These are phyloP conservation scores for Sporisorium graminicola DNA, from an alignment of 1,284 basidiomycete species.

Conservation along the genomic window DNA sequence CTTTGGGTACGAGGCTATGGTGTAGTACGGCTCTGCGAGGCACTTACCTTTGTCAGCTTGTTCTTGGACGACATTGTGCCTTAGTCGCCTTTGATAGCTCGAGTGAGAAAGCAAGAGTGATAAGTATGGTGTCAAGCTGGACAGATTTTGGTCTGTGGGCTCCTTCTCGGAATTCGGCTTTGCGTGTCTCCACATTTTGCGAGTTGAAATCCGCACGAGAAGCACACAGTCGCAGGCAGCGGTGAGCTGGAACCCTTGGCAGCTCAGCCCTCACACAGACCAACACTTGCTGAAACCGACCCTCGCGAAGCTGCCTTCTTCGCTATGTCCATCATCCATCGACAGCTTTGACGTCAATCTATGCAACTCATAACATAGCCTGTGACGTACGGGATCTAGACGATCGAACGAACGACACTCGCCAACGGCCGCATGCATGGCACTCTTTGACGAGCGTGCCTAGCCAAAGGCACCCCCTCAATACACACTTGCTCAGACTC, in stretches of 20 bases:
- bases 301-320: neutral
- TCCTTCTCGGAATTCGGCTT: slow-evolving; percentile 27
- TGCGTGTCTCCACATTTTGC: slow-evolving; percentile 22
- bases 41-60: slow-evolving; percentile 26
- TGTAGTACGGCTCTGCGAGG: neutral
- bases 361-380: neutral
- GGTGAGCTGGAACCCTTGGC: slow-evolving; percentile 32
- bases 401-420: neutral
- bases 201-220: slow-evolving; percentile 33
- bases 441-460: slow-evolving; percentile 6
- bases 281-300: slow-evolving; percentile 18
- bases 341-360: neutral
- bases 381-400: neutral
- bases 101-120: neutral
- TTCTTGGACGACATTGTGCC: slow-evolving; percentile 23
- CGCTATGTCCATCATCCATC: neutral
- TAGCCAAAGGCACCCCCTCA: slow-evolving; percentile 7
- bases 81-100: neutral
- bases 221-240: neutral
- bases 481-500: neutral
- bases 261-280: slow-evolving; percentile 13
- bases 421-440: slow-evolving; percentile 18
- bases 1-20: neutral
- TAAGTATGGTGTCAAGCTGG: neutral
- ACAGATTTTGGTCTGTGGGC: slow-evolving; percentile 10